Conservation (phyloP, 1,284 basidiomycete species). For the Trichosporon sp. region DNA sequence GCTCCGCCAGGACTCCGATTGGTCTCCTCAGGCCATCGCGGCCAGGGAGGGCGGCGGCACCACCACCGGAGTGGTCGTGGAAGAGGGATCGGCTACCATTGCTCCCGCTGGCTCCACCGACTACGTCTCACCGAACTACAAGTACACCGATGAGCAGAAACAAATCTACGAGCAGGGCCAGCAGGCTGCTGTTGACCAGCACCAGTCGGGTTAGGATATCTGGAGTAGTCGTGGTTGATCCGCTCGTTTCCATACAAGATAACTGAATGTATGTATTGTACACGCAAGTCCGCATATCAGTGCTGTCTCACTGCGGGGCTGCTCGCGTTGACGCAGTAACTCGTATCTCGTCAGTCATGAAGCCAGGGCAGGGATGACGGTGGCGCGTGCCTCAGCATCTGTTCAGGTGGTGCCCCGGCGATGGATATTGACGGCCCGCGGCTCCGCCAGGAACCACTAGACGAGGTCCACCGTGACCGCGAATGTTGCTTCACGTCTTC, state of each 20-base stretch:
- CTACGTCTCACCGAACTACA: conserved; percentile 1
- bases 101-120: neutral
- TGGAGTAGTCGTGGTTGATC: neutral
- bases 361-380: neutral
- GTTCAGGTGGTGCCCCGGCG: neutral
- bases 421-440: neutral
- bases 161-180: neutral
- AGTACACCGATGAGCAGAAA: neutral
- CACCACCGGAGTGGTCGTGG: neutral
- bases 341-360: neutral
- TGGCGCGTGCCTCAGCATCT: neutral
- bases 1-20: conserved; percentile 11
- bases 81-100: neutral
- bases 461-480: neutral
- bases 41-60: neutral
- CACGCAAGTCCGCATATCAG: neutral
- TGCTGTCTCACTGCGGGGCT: neutral
- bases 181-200: neutral
- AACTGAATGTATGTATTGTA: conserved; percentile 6
- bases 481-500: neutral
- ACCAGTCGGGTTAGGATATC: neutral
- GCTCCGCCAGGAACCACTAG: conserved; percentile 5
- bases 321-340: neutral
- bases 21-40: neutral
- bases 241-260: neutral